phyloP scores from a whole-genome alignment of 2,329 filamentous ascomycete species.

The Clonostachys rosea region DNA sequence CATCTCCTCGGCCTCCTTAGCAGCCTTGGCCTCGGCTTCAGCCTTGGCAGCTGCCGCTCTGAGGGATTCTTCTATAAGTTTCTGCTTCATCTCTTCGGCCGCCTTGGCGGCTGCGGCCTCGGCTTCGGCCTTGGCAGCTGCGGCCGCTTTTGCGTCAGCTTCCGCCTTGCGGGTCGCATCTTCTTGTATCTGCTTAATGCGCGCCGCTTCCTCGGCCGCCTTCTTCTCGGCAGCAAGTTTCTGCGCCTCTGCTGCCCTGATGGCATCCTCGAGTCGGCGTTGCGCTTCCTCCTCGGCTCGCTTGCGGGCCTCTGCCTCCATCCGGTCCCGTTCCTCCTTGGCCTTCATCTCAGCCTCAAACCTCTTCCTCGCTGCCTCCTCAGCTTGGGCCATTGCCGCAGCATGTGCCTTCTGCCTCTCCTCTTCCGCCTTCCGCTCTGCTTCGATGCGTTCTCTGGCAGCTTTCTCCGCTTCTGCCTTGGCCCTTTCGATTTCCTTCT shows the following conservation, averaged over 20 bases:
- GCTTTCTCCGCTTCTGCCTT: constrained; percentile 37
- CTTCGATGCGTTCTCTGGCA: constrained; percentile 38
- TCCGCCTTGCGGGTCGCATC: constrained; percentile 31
- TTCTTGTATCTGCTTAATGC: constrained; percentile 27
- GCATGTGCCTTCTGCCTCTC: constrained; percentile 31
- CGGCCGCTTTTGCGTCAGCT: constrained; percentile 13
- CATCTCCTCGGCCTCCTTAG: constrained; percentile 30
- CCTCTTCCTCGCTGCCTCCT: constrained; percentile 27
- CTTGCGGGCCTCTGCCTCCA: constrained; percentile 32
- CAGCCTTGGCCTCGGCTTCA: constrained; percentile 31
- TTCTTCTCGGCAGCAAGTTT: constrained; percentile 33
- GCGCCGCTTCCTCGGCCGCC: constrained; percentile 36
- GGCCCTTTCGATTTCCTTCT: constrained; percentile 41
- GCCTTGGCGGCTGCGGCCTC: constrained; percentile 24
- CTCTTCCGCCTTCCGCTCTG: constrained; percentile 36
- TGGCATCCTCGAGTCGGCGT: constrained; percentile 31
- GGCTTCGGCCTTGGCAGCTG: constrained; percentile 22
- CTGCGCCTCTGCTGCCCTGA: constrained; percentile 33
- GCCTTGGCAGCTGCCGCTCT: constrained; percentile 15
- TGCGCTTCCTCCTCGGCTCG: constrained; percentile 33
- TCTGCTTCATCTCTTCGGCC: constrained; percentile 16
- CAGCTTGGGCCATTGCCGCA: constrained; percentile 26
- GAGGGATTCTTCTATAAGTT: constrained; percentile 5
- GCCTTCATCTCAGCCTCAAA: constrained; percentile 33
- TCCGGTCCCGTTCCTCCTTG: constrained; percentile 35